phyloP scores from a whole-genome alignment of 441 rosid species.

The Populus trichocarpa region DNA sequence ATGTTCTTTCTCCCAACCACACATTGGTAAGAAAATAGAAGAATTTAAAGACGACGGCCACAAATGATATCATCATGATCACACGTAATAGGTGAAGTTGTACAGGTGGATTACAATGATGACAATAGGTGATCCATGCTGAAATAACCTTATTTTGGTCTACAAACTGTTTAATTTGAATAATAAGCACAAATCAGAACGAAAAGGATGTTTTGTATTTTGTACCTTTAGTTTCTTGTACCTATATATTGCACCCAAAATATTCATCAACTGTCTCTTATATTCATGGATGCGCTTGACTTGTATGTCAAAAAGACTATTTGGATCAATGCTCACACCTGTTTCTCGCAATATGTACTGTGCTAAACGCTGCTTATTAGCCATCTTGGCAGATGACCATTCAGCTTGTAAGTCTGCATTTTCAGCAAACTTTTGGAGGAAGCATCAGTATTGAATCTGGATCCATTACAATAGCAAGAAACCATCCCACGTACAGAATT shows the following conservation, averaged over 20 bases:
- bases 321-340: constrained; percentile 76
- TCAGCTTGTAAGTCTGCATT: constrained; percentile 73
- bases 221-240: constrained; percentile 94
- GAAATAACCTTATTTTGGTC: not conserved
- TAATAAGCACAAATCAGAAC: not conserved
- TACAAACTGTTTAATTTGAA: not conserved
- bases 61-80: not conserved
- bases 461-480: not conserved
- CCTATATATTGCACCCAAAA: constrained; percentile 81
- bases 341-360: constrained; percentile 68
- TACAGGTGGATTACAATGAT: not conserved
- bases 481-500: not conserved
- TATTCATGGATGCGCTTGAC: constrained; percentile 98
- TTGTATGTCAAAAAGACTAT: constrained; percentile 92
- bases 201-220: not conserved
- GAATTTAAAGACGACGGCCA: not conserved
- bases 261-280: constrained; percentile 94
- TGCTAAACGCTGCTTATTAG: constrained; percentile 81
- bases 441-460: constrained; percentile 17
- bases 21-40: not conserved
- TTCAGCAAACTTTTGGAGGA: constrained; percentile 71
- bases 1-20: not conserved
- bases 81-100: not conserved
- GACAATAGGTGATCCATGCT: not conserved
- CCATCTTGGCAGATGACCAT: constrained; percentile 96